phyloP scores from a whole-genome alignment of 805 yeast genomes.

The Torulaspora microellipsoides region DNA sequence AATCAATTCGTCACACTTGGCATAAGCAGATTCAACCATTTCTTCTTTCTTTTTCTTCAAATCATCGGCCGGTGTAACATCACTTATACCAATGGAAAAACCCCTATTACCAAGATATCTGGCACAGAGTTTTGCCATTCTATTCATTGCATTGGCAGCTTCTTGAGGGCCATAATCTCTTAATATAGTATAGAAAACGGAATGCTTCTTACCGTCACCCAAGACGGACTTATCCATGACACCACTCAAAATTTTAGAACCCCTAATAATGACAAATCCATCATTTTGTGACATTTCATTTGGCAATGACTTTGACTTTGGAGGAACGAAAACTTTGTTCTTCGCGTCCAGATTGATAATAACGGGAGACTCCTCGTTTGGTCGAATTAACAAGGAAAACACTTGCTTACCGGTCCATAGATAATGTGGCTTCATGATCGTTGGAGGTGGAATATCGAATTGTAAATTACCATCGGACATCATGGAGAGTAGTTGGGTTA shows the following conservation, averaged over 20 bases:
- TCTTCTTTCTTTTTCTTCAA: conserved; percentile 74
- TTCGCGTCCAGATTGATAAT: conserved; percentile 90
- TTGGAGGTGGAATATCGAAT: conserved; percentile 93
- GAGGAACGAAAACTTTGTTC: conserved; percentile 83
- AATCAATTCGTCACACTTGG: conserved; percentile 87
- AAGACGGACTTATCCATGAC: conserved; percentile 94
- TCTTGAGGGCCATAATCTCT: conserved; percentile 96
- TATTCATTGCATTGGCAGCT: conserved; percentile 94
- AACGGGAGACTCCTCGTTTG: conserved; percentile 72
- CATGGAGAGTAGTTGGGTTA: conserved; percentile 81
- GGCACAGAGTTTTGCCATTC: conserved; percentile 99
- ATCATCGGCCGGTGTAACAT: conserved; percentile 87
- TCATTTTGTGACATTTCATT: conserved; percentile 97
- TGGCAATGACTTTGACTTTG: conserved; percentile 58
- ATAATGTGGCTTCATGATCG: conserved; percentile 81
- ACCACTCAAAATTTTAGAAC: conserved; percentile 84
- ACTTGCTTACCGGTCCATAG: conserved; percentile 98
- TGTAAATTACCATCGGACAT: conserved; percentile 90
- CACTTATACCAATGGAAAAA: conserved; percentile 94
- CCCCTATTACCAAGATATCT: conserved; percentile 92
- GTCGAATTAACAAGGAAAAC: conserved; percentile 79
- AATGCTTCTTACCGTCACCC: conserved; percentile 97
- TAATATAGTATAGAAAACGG: conserved; percentile 90
- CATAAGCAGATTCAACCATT: conserved; percentile 86
- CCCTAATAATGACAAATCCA: conserved; percentile 86